Percentiles rank a stretch among this genome's conserved stretches.
These are phyloP conservation scores for bread wheat (Triticum aestivum) DNA, from an alignment of 176 grass and related monocot genomes.

Conservation along the genomic window IWGSC_CS_RefSeq_v2.1 NC_057801.1:515953768-515954267, in stretches of 20 bases:
- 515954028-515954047: slow-evolving; percentile 15
- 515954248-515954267: neutral
- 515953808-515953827: slow-evolving; percentile 13
- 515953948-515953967: neutral
- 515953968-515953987: slow-evolving; percentile 29
- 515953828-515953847: slow-evolving; percentile 1
- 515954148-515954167: neutral
- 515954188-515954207: neutral
- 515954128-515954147: neutral
- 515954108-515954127: neutral
- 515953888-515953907: slow-evolving; percentile 7
- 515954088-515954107: neutral
- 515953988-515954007: slow-evolving; percentile 43
- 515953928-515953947: neutral
- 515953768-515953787: slow-evolving; percentile 32
- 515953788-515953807: slow-evolving; percentile 27
- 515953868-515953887: slow-evolving; percentile 27
- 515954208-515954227: neutral
- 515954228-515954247: neutral
- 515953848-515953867: slow-evolving; percentile 4
- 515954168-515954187: neutral
- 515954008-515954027: slow-evolving; percentile 28
- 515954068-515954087: slow-evolving; percentile 14
- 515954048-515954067: slow-evolving; percentile 35
- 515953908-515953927: slow-evolving; percentile 1